These are phyloP conservation scores for Alternaria rosae DNA, from an alignment of 2,329 filamentous ascomycete species.

Conservation along the genomic window DNA sequence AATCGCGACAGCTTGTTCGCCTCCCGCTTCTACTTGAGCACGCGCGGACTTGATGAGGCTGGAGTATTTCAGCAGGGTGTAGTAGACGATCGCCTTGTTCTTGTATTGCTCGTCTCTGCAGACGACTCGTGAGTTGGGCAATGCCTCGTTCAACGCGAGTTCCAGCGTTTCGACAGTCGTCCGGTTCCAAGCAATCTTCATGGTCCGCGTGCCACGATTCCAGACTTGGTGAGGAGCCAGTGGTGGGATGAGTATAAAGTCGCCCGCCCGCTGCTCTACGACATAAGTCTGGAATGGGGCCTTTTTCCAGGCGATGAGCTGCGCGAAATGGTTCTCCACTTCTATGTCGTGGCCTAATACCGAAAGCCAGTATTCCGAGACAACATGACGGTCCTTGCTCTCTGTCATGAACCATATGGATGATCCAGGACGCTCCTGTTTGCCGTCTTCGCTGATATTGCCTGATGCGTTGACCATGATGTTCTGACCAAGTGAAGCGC, in stretches of 20 bases:
- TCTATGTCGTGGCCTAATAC: slow-evolving; percentile 95
- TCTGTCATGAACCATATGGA: slow-evolving; percentile 99
- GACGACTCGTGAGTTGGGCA: slow-evolving; percentile 87
- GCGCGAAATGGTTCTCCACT: slow-evolving; percentile 95
- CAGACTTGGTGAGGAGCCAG: slow-evolving; percentile 96
- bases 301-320: slow-evolving; percentile 93
- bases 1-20: slow-evolving; percentile 48
- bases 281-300: slow-evolving; percentile 93
- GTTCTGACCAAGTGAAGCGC: slow-evolving; percentile 92
- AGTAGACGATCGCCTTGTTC: slow-evolving; percentile 95
- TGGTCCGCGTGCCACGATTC: slow-evolving; percentile 94
- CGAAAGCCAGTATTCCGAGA: slow-evolving; percentile 92
- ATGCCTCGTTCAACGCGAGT: slow-evolving; percentile 82
- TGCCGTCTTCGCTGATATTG: slow-evolving; percentile 69
- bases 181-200: slow-evolving; percentile 98
- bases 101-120: slow-evolving; percentile 99
- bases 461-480: slow-evolving; percentile 94
- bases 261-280: slow-evolving; percentile 87
- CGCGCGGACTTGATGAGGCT: slow-evolving; percentile 65
- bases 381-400: slow-evolving; percentile 86
- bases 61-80: slow-evolving; percentile 81
- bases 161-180: slow-evolving; percentile 92
- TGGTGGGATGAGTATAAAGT: slow-evolving; percentile 92
- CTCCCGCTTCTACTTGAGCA: slow-evolving; percentile 58
- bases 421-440: slow-evolving; percentile 77